Evolutionary conservation across 2,329 filamentous ascomycete species (phyloP).

Genomic region (Pseudocercospora macadamiae): DNA sequence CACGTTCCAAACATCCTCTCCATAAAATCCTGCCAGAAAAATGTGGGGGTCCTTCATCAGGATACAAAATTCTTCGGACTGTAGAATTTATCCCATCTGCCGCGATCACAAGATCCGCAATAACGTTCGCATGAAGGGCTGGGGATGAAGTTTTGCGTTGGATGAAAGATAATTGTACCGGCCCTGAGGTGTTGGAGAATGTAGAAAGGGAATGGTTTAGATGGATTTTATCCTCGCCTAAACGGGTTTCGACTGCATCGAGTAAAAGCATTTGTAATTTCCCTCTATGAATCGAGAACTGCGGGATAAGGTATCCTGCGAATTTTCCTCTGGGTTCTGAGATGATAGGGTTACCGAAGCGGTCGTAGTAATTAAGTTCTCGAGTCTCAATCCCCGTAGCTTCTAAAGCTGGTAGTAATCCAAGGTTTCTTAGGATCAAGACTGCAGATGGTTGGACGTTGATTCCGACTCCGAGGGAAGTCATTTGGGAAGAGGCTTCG

Average conservation of each 20-base stretch:
- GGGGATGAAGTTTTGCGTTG: slow-evolving; percentile 24
- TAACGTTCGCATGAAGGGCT: slow-evolving; percentile 37
- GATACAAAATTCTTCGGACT: slow-evolving; percentile 46
- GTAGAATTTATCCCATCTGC: slow-evolving; percentile 53
- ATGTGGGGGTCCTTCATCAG: slow-evolving; percentile 48
- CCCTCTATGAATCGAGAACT: slow-evolving; percentile 51
- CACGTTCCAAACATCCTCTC: slow-evolving; percentile 46
- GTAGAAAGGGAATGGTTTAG: slow-evolving; percentile 44
- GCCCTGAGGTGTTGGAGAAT: no score
- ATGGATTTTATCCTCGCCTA: slow-evolving; percentile 45
- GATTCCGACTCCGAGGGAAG: slow-evolving; percentile 51
- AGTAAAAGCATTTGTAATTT: slow-evolving; percentile 52
- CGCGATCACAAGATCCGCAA: slow-evolving; percentile 44
- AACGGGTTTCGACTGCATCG: slow-evolving; percentile 45
- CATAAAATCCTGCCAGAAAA: slow-evolving; percentile 53
- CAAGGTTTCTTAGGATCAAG: slow-evolving; percentile 49
- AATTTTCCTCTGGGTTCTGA: slow-evolving; percentile 46
- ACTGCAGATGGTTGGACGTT: slow-evolving; percentile 53
- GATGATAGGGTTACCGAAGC: slow-evolving; percentile 48
- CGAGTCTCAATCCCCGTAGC: slow-evolving; percentile 46
- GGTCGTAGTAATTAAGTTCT: slow-evolving; percentile 52
- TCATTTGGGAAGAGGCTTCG: slow-evolving; percentile 47
- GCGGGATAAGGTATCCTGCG: slow-evolving; percentile 49
- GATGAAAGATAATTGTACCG: slow-evolving; percentile 35
- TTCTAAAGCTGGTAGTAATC: slow-evolving; percentile 45